These are phyloP conservation scores for Nannizziopsis arthrosporioides DNA, from an alignment of 2,329 filamentous ascomycete species.

Conservation along the genomic window DNA sequence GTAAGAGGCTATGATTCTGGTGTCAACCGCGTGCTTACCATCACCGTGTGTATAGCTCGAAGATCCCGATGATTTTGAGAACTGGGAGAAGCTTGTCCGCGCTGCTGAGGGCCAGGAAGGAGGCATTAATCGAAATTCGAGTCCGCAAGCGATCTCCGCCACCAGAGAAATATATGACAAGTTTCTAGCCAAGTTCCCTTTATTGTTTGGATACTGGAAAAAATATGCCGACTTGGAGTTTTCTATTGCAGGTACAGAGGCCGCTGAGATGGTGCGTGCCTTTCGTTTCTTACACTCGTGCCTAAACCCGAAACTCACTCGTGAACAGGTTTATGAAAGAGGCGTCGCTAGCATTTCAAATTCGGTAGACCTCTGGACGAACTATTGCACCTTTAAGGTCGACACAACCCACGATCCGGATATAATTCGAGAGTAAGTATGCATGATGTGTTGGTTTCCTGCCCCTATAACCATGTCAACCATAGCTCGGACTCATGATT, in stretches of 20 bases:
- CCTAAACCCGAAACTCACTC: slow-evolving; percentile 1
- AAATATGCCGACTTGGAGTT: slow-evolving; percentile 98
- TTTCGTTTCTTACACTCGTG: not conserved
- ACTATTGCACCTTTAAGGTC: slow-evolving; percentile 96
- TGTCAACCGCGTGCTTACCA: slow-evolving; percentile 8
- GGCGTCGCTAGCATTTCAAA: slow-evolving; percentile 85
- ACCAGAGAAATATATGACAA: slow-evolving; percentile 81
- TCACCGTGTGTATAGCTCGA: slow-evolving; percentile 36
- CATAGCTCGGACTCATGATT: slow-evolving; percentile 29
- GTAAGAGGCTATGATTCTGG: slow-evolving; percentile 21
- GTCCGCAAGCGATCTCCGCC: slow-evolving; percentile 78
- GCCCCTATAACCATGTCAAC: slow-evolving; percentile 43
- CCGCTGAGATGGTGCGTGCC: slow-evolving; percentile 74
- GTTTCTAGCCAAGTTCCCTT: slow-evolving; percentile 85
- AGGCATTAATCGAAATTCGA: slow-evolving; percentile 91
- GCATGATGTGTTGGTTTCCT: slow-evolving; percentile 46
- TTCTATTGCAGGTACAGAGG: slow-evolving; percentile 90
- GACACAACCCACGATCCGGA: slow-evolving; percentile 91
- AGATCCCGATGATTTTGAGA: slow-evolving; percentile 83
- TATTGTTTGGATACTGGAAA: slow-evolving; percentile 98
- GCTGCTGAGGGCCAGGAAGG: slow-evolving; percentile 77
- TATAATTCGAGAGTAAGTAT: slow-evolving; percentile 99
- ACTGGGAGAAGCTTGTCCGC: slow-evolving; percentile 85
- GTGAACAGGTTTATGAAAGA: slow-evolving; percentile 72
- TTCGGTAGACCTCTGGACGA: slow-evolving; percentile 93